These are phyloP conservation scores for Amanita phalloides DNA, from an alignment of 768 basidiomycete genomes.

Conservation along the genomic window DNA sequence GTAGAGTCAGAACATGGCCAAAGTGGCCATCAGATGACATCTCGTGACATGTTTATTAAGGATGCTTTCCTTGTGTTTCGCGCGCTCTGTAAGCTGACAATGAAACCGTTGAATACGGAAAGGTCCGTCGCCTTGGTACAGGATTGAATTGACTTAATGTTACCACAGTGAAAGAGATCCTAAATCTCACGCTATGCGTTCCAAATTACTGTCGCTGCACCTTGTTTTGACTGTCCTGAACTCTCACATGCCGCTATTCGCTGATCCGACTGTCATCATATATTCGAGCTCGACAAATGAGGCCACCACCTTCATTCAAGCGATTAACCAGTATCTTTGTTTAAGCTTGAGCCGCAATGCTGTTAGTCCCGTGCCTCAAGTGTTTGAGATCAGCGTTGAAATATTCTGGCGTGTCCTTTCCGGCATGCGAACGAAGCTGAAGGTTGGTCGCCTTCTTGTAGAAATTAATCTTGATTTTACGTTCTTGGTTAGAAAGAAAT, in stretches of 20 bases:
- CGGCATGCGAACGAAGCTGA: slow-evolving; percentile 90
- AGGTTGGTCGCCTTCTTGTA: slow-evolving; percentile 38
- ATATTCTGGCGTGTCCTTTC: slow-evolving; percentile 97
- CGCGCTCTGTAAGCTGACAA: slow-evolving; percentile 93
- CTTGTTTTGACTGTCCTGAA: slow-evolving; percentile 87
- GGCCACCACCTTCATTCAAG: slow-evolving; percentile 83
- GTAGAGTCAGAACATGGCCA: slow-evolving; percentile 20
- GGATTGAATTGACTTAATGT: slow-evolving; percentile 2
- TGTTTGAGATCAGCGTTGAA: slow-evolving; percentile 96
- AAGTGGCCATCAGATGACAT: slow-evolving; percentile 39
- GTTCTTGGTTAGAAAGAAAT: slow-evolving; percentile 81
- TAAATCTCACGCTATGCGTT: slow-evolving; percentile 95
- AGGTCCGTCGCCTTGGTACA: slow-evolving; percentile 42
- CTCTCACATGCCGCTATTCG: slow-evolving; percentile 84
- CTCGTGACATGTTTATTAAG: slow-evolving; percentile 89
- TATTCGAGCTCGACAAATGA: slow-evolving; percentile 86
- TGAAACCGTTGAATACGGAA: slow-evolving; percentile 92
- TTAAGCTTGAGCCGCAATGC: slow-evolving; percentile 89
- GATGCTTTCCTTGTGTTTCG: slow-evolving; percentile 98
- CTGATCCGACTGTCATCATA: slow-evolving; percentile 82
- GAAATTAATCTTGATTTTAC: slow-evolving; percentile 7
- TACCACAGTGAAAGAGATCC: slow-evolving; percentile 80
- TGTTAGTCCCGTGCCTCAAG: slow-evolving; percentile 89
- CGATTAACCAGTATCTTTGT: slow-evolving; percentile 93
- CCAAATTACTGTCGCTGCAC: slow-evolving; percentile 89